Conservation (phyloP, 202 grass and related monocot genomes). For the Hordeum pubiflorum region DNA sequence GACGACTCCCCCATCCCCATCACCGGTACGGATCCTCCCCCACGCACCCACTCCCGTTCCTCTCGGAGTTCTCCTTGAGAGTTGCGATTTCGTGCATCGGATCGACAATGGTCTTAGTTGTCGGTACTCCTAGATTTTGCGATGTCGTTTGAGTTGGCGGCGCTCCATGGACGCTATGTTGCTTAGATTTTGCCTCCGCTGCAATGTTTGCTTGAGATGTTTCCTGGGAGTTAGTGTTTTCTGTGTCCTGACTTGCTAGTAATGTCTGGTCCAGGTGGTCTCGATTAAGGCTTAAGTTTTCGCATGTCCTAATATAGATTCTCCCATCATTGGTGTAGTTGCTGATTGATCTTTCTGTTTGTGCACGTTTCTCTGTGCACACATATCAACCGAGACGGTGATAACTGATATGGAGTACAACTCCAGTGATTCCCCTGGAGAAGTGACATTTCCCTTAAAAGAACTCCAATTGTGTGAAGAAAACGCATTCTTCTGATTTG, state of each 20-base stretch:
- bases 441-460: background rate
- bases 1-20: conserved; percentile 67
- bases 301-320: background rate
- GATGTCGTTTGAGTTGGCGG: background rate
- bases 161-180: background rate
- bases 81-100: background rate
- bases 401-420: background rate
- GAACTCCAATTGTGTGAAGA: background rate
- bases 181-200: background rate
- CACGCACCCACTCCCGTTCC: too few species aligned
- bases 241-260: background rate
- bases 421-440: background rate
- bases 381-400: background rate
- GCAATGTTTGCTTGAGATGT: background rate
- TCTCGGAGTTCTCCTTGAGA: background rate
- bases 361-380: background rate
- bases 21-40: conserved; percentile 30
- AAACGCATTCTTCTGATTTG: background rate
- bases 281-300: background rate
- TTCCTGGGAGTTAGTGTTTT: background rate
- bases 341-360: background rate
- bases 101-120: background rate
- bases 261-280: background rate
- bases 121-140: background rate
- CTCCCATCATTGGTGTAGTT: background rate